Evolutionary conservation across 1,139 yeast species (phyloP), one percentile per base, ranked within the genome.

Genomic region (Geotrichum citri-aurantii): DNA sequence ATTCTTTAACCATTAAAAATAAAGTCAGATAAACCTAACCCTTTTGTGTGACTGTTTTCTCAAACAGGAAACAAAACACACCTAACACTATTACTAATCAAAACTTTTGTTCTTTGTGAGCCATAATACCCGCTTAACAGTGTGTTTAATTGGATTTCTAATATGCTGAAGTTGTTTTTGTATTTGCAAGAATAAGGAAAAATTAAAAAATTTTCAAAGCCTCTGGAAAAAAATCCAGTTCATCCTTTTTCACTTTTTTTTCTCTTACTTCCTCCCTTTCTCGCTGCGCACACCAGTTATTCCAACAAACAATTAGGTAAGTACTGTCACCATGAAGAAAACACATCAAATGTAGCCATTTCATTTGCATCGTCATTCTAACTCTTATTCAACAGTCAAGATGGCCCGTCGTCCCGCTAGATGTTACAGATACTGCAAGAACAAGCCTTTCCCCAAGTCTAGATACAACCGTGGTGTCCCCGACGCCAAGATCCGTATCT

Each of bases 331-430:
- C 7, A 46, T 23, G 26, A 10, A 46, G 12, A 8, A 4, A 46
- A 1, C 27, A 46, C 21, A 5, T 10, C 6, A 17, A 19, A 4
- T 19, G 14, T 10, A 17, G 19, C 17, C 48, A 46, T 10, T 23
- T 14, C 11, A 5, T 46, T 19, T 8, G 27, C 26, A 8, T 12
- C 42, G 6, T 37, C 3, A 14, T 37, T 37, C 42, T 37, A 37
- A 37, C 42, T 37, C 48, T 19, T 19, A 12, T 46, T n/a, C 24
- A 46, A 46, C 14, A 46, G 42, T 37, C 37, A 31, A 31, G 37
- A 93, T 93, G 99, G 98, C 99, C 80, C 92, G 99, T 84, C 93
- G 99, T 89, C 99, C 99, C 82, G 99, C 99, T 86, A 90, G 98
- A 87, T 93, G 99, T 86, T 93, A 93, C 97, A 91, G 99, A 85